phyloP scores from a whole-genome alignment of 495 filamentous ascomycete species.

The Lasiosphaeris hirsuta region DNA sequence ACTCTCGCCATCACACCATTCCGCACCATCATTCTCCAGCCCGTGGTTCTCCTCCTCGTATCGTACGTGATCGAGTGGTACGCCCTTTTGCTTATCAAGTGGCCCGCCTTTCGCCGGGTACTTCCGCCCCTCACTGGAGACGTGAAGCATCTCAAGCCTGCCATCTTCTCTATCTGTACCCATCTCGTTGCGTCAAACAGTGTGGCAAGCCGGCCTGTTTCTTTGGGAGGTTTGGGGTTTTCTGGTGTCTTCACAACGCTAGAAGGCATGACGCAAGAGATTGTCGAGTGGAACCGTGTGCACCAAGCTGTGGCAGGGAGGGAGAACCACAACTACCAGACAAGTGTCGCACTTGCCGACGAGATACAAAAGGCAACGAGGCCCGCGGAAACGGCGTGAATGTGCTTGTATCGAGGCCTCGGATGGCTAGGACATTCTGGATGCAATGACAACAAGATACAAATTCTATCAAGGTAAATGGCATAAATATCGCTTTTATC shows the following conservation, averaged over 20 bases:
- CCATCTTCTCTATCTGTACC: conserved; percentile 51
- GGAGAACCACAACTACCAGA: conserved; percentile 31
- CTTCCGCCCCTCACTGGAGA: conserved; percentile 43
- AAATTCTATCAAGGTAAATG: too few species aligned
- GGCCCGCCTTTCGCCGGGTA: conserved; percentile 38
- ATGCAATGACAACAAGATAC: too few species aligned
- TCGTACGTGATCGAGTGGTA: conserved; percentile 51
- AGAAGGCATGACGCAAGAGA: conserved; percentile 52
- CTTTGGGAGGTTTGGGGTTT: conserved; percentile 52
- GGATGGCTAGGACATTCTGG: too few species aligned
- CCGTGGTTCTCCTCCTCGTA: conserved; percentile 45
- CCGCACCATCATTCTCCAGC: conserved; percentile 32
- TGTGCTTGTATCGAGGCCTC: not conserved
- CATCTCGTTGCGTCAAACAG: conserved; percentile 49
- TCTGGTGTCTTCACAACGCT: conserved; percentile 48
- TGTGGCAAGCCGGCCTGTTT: conserved; percentile 39
- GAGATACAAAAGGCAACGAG: conserved; percentile 33
- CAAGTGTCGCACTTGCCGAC: conserved; percentile 38
- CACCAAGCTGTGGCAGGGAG: conserved; percentile 16
- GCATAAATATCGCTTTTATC: too few species aligned
- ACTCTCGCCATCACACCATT: conserved; percentile 32
- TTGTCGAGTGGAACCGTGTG: conserved; percentile 52
- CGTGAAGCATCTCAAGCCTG: conserved; percentile 51
- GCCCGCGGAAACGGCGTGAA: not conserved
- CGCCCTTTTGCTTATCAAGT: conserved; percentile 38